phyloP scores from a whole-genome alignment of 176 grass and related monocot species.

The Themeda triandra region DNA sequence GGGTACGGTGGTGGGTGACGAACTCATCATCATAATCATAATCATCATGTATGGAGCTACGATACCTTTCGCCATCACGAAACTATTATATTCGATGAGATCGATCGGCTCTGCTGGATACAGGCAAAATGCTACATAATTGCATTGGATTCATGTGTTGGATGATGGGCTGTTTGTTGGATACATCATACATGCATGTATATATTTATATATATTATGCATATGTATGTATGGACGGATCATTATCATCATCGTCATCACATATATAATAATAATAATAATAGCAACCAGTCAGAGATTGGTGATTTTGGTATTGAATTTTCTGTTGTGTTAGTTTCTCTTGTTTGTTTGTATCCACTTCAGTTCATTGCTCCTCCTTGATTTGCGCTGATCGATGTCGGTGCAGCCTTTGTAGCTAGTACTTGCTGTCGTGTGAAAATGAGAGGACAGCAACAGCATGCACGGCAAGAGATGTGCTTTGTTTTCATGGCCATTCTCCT shows the following conservation, averaged over 20 bases:
- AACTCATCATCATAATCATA: background rate
- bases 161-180: background rate
- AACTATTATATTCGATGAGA: background rate
- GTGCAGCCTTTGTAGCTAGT: background rate
- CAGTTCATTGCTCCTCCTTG: background rate
- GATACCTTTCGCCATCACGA: background rate
- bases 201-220: background rate
- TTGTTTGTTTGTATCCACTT: background rate
- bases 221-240: background rate
- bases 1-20: constrained; percentile 24
- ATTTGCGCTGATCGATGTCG: background rate
- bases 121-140: constrained; percentile 31
- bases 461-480: background rate
- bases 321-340: background rate
- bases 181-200: background rate
- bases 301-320: background rate
- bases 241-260: background rate
- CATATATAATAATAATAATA: background rate
- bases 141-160: constrained; percentile 25
- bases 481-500: background rate
- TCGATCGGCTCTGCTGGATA: constrained; percentile 9
- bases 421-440: background rate
- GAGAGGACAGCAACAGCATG: background rate
- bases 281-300: background rate
- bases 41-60: background rate